phyloP scores from a whole-genome alignment of 352 stramenopile genomes.

The Phytophthora sansomeana region DNA sequence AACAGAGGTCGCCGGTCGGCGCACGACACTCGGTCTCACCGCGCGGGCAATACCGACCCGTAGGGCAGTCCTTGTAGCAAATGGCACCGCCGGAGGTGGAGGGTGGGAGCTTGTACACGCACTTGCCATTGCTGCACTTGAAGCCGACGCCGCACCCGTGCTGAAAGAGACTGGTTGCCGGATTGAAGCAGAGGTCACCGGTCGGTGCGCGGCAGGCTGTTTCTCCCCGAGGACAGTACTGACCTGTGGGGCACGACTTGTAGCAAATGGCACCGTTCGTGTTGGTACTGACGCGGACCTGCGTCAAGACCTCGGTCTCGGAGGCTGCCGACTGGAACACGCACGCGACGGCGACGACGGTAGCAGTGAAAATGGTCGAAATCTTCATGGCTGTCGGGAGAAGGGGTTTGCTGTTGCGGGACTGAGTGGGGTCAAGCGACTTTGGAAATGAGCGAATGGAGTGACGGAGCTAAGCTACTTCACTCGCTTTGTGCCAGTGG shows the following conservation, averaged over 20 bases:
- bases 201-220: slow-evolving; percentile 21
- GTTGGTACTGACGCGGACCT: slow-evolving; percentile 43
- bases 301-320: slow-evolving; percentile 24
- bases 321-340: slow-evolving; percentile 18
- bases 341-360: slow-evolving; percentile 27
- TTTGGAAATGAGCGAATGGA: no score
- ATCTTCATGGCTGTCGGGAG: no score
- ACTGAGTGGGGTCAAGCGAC: no score
- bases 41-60: slow-evolving; percentile 28
- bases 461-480: no score
- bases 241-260: slow-evolving; percentile 14
- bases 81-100: no score
- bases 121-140: slow-evolving; percentile 37
- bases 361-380: slow-evolving; percentile 30
- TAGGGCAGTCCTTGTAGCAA: slow-evolving; percentile 26
- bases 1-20: slow-evolving; percentile 22
- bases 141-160: slow-evolving; percentile 24
- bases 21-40: slow-evolving; percentile 18
- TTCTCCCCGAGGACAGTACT: slow-evolving; percentile 28
- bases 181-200: slow-evolving; percentile 32
- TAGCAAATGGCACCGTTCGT: slow-evolving; percentile 22
- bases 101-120: slow-evolving; percentile 22
- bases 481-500: no score
- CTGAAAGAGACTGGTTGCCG: slow-evolving; percentile 28
- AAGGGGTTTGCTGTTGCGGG: no score